Evolutionary conservation across 2,329 filamentous ascomycete genomes (phyloP).

Genomic region (Aciculosporium take): DNA sequence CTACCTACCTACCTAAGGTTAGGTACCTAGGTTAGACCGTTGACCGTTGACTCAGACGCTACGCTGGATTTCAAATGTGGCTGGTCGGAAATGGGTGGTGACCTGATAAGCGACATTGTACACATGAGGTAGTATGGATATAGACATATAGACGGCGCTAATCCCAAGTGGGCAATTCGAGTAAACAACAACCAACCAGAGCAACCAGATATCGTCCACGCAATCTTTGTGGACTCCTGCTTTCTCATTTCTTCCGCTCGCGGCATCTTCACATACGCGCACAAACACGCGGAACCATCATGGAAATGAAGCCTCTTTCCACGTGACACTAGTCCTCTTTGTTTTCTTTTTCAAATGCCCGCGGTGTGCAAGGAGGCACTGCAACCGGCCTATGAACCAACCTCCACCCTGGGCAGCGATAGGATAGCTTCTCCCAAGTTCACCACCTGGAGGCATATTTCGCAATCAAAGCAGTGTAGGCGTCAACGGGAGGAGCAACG

Average conservation of each 20-base stretch:
- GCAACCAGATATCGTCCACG: background rate
- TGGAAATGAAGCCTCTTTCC: background rate
- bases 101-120: no score
- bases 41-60: no score
- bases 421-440: background rate
- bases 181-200: constrained; percentile 4
- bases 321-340: background rate
- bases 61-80: no score
- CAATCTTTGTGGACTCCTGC: no score
- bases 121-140: no score
- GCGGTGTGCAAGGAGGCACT: background rate
- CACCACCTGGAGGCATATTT: background rate
- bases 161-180: constrained; percentile 4
- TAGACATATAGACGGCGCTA: background rate
- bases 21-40: no score
- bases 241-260: background rate
- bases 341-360: background rate
- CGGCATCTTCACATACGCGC: background rate
- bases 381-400: background rate
- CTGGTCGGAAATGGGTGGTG: no score
- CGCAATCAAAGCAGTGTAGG: background rate
- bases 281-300: background rate
- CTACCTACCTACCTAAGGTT: background rate
- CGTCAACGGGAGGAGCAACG: background rate
- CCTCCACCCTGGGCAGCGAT: background rate